Percentiles rank a stretch among this genome's conserved stretches.
Evolutionary conservation across 2,329 filamentous ascomycete species (phyloP).

Genomic region (Fusarium sarcochroum): DNA sequence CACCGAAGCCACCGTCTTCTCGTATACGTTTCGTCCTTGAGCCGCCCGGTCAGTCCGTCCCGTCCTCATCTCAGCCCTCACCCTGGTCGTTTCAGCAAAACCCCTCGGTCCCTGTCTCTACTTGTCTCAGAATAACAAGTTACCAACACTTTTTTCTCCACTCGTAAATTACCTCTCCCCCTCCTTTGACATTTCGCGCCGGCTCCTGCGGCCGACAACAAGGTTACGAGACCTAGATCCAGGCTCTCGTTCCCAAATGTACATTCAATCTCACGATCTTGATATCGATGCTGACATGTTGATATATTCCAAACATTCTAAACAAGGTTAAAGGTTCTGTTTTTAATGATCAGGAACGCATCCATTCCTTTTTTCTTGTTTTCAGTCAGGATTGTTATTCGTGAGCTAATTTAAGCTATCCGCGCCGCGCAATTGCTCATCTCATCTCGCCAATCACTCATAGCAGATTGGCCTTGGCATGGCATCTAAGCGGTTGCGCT

Average conservation of each 20-base stretch:
- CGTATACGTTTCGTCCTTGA: conserved; percentile 30
- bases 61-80: conserved; percentile 3
- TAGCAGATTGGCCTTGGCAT: conserved; percentile 26
- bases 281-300: conserved; percentile 10
- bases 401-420: conserved; percentile 3
- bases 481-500: conserved; percentile 1
- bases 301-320: conserved; percentile 32
- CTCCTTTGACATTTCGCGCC: background rate
- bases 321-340: conserved; percentile 22
- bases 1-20: conserved; percentile 9
- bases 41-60: conserved; percentile 20
- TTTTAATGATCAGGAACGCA: background rate
- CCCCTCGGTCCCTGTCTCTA: conserved; percentile 30
- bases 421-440: conserved; percentile 28
- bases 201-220: conserved; percentile 14
- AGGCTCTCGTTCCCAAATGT: background rate
- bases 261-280: background rate
- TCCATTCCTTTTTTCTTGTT: conserved; percentile 2
- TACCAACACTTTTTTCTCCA: conserved; percentile 18
- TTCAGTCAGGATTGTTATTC: background rate
- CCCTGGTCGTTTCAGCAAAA: conserved; percentile 40
- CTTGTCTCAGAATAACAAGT: conserved; percentile 41
- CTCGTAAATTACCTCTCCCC: conserved; percentile 21
- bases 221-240: background rate
- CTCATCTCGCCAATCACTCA: conserved; percentile 34